These are phyloP conservation scores for Solanum sparsipilum DNA, from an alignment of 257 asterid genomes.

Conservation along the genomic window DNA sequence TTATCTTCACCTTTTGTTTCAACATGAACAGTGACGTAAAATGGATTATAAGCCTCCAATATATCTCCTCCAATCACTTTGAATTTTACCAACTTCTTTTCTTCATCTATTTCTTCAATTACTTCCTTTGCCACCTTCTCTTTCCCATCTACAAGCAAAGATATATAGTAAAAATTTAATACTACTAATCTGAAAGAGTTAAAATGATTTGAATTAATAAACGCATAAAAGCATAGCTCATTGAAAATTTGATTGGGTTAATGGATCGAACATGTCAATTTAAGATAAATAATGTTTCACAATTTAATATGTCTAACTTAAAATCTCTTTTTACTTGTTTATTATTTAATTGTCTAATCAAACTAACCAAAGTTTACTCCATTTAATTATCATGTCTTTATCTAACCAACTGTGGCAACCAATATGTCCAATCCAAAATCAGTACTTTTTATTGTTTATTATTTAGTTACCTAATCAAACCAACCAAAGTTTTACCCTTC, in stretches of 20 bases:
- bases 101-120: constrained; percentile 10
- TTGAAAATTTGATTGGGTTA: not conserved
- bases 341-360: not conserved
- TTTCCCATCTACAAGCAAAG: constrained; percentile 3
- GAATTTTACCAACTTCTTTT: constrained; percentile 4
- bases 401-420: not conserved
- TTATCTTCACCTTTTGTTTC: not conserved
- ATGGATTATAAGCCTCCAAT: constrained; percentile 2
- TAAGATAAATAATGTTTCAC: not conserved
- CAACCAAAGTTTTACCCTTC: not conserved
- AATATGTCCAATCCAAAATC: not conserved
- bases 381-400: not conserved
- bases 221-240: not conserved
- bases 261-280: not conserved
- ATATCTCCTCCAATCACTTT: constrained; percentile 12
- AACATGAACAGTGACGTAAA: constrained; percentile 1
- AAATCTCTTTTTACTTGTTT: not conserved
- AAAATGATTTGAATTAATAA: not conserved
- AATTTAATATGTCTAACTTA: not conserved
- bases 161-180: not conserved
- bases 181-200: not conserved
- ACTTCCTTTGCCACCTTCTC: not conserved
- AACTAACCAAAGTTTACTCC: not conserved
- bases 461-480: not conserved
- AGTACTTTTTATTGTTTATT: not conserved